These are phyloP conservation scores for Rhynchosporium agropyri DNA, from an alignment of 2,329 filamentous ascomycete genomes.

Conservation along the genomic window DNA sequence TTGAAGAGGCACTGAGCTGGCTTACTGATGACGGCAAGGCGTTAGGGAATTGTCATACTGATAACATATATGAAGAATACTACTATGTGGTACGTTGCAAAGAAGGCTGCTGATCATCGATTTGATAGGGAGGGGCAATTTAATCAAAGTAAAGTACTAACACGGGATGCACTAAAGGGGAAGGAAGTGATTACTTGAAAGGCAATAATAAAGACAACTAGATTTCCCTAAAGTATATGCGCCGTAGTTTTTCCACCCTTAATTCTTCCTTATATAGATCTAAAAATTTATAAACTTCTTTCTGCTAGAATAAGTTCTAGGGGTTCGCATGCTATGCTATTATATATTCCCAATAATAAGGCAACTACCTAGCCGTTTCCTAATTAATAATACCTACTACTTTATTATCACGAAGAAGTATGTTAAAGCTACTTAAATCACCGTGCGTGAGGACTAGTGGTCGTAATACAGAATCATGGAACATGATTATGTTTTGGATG, in stretches of 20 bases:
- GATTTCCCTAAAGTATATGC: background rate
- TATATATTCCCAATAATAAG: conserved; percentile 47
- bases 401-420: conserved; percentile 45
- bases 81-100: conserved; percentile 43
- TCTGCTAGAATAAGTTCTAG: conserved; percentile 30
- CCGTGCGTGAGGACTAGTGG: conserved; percentile 45
- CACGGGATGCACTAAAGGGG: conserved; percentile 13
- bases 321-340: conserved; percentile 47
- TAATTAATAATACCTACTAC: conserved; percentile 49
- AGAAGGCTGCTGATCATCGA: conserved; percentile 38
- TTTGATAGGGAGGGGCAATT: conserved; percentile 17
- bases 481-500: conserved; percentile 15
- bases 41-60: conserved; percentile 44
- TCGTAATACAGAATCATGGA: conserved; percentile 19
- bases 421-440: conserved; percentile 52
- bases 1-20: conserved; percentile 41
- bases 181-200: conserved; percentile 16
- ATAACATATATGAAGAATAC: conserved; percentile 43
- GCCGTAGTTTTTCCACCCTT: conserved; percentile 46
- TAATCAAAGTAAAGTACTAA: conserved; percentile 17
- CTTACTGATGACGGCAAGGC: conserved; percentile 43
- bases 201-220: conserved; percentile 19
- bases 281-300: conserved; percentile 47
- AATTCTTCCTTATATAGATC: conserved; percentile 44
- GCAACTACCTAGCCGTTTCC: conserved; percentile 47